These are phyloP conservation scores for Cardamine occulta DNA, from an alignment of 345 rosid species.

Conservation along the genomic window DNA sequence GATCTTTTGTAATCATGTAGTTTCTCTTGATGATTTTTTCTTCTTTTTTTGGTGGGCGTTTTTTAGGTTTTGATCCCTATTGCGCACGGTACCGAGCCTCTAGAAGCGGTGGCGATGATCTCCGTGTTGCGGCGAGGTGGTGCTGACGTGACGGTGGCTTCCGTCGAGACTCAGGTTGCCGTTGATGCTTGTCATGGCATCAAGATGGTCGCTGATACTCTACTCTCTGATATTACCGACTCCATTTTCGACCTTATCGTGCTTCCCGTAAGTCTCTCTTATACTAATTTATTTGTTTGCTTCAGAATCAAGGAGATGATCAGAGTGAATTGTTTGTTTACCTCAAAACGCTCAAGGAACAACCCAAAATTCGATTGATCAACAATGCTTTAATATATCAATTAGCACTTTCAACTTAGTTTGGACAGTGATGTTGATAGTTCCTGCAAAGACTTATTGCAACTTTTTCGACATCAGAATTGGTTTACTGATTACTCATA, in stretches of 20 bases:
- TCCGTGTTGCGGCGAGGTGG: slow-evolving; percentile 80
- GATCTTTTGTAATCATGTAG: slow-evolving; percentile 13
- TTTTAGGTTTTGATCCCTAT: slow-evolving; percentile 90
- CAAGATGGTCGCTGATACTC: slow-evolving; percentile 82
- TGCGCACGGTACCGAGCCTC: slow-evolving; percentile 92
- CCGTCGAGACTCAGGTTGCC: slow-evolving; percentile 67
- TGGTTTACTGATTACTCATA: slow-evolving; percentile 29
- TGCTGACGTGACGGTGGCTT: slow-evolving; percentile 83
- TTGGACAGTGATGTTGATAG: background rate
- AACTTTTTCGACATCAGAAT: background rate
- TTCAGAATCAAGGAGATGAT: slow-evolving; percentile 1
- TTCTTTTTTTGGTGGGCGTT: background rate
- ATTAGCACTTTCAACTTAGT: background rate
- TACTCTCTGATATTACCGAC: slow-evolving; percentile 60
- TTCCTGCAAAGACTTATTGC: background rate
- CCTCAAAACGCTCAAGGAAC: no score
- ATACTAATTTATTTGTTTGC: background rate
- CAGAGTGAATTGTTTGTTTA: background rate
- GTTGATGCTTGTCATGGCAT: slow-evolving; percentile 78
- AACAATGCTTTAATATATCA: background rate
- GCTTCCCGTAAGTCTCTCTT: slow-evolving; percentile 62
- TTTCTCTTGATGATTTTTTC: background rate
- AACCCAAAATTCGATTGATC: background rate
- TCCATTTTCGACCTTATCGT: slow-evolving; percentile 72
- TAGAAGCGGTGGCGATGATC: slow-evolving; percentile 87